Conservation (phyloP, 768 basidiomycete species). For the Hericium coralloides region DNA sequence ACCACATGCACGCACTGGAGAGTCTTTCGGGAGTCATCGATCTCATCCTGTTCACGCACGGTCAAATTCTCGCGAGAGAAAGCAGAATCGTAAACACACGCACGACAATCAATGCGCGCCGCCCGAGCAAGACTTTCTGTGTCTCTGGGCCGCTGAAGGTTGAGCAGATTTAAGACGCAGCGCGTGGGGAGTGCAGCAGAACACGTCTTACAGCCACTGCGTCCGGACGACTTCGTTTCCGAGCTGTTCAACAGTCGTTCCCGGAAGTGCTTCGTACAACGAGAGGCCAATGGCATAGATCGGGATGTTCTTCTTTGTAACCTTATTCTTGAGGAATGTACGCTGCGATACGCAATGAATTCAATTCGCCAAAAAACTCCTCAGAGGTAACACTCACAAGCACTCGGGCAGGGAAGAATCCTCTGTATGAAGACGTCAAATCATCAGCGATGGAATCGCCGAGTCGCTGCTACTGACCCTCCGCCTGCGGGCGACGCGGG, state of each 20-base stretch:
- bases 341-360: slow-evolving; percentile 35
- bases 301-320: slow-evolving; percentile 69
- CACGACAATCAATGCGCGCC: slow-evolving; percentile 76
- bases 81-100: slow-evolving; percentile 20
- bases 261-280: slow-evolving; percentile 85
- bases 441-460: slow-evolving; percentile 8
- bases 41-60: slow-evolving; percentile 53
- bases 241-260: slow-evolving; percentile 61
- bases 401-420: slow-evolving; percentile 94
- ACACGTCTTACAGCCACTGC: slow-evolving; percentile 78
- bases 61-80: slow-evolving; percentile 12
- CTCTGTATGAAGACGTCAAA: slow-evolving; percentile 36
- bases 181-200: neutral
- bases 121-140: slow-evolving; percentile 66
- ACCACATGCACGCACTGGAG: slow-evolving; percentile 50
- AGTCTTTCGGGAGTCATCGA: slow-evolving; percentile 85
- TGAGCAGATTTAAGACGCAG: neutral
- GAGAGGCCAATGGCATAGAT: slow-evolving; percentile 97
- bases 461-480: slow-evolving; percentile 44
- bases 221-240: slow-evolving; percentile 86
- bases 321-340: slow-evolving; percentile 71
- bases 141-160: slow-evolving; percentile 45
- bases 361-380: neutral
- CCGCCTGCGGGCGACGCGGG: slow-evolving; percentile 40
- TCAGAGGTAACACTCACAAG: slow-evolving; percentile 37